Base-by-base conservation (phyloP, 345 rosid genomes). In the Eutrema heterophyllum region DNA sequence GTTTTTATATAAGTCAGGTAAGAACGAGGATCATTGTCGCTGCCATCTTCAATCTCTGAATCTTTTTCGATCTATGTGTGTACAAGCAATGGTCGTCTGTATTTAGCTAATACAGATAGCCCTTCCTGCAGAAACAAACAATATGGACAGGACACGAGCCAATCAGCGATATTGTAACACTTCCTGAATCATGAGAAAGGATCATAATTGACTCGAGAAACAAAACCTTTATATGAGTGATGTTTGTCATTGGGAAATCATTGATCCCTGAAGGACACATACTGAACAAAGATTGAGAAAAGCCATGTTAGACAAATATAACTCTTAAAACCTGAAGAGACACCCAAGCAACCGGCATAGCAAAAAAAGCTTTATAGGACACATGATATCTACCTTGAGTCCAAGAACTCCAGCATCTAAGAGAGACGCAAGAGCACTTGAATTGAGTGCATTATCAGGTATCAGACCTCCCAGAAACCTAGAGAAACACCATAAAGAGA, bases 391-490 rank as follows among this genome's bases (percentile, higher is more conserved):
- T 78, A 95, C 97, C 96, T 92, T 95, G 83, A 95, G 80, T 60
- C 99, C 99, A 71, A 92, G 97, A 76, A 69, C 99, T 64, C 99
- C 97, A 52, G 91, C 93, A 48, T 67, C 80, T 64, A 95, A 81
- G 24, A 95, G 96, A 72, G 90, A 91, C 74, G 81, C 83, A 21
- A 95, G 83, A 48, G 85, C 83, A 68, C 76, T 85, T 77, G 86
- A 79, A 64, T 92, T 86, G 21, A 81, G 86, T 67, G 99, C 99
- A 83, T 95, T 95, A 35, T 81, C 97, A 68, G 99, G 97, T 60
- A 90, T 97, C 52, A 92, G 81, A 71, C 99, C 97, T 73, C 99
- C 99, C 99, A 95, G 50, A 95, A 95, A 56, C 99, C 99, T 92
- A 81, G 55, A 80, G 41, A 67, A 21, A 29, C 32, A 35, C 30